Conservation (phyloP, 2,329 filamentous ascomycete species). For the Tothia fuscella region DNA sequence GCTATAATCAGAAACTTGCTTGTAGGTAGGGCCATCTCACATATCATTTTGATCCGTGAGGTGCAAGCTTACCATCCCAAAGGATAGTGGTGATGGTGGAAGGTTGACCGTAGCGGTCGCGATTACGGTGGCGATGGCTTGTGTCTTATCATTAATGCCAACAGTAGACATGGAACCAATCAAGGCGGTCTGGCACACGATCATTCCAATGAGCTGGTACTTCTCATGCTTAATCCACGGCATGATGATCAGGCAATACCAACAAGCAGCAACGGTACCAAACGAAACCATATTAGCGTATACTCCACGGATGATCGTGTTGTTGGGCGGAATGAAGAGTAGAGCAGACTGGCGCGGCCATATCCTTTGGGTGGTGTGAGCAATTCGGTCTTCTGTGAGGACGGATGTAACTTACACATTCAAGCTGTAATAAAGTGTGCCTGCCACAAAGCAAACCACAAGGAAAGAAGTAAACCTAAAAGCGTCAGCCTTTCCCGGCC, state of each 20-base stretch:
- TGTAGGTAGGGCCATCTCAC: slow-evolving; percentile 11
- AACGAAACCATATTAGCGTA: slow-evolving; percentile 18
- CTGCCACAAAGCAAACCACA: slow-evolving; percentile 16
- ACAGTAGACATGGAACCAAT: slow-evolving; percentile 26
- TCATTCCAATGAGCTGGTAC: slow-evolving; percentile 26
- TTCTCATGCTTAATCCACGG: slow-evolving; percentile 24
- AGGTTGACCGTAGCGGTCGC: slow-evolving; percentile 14
- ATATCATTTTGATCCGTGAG: slow-evolving; percentile 26
- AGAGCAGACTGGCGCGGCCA: slow-evolving; percentile 18
- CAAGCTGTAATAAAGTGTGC: slow-evolving; percentile 20
- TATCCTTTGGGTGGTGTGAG: slow-evolving; percentile 3
- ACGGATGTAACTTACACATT: slow-evolving; percentile 12
- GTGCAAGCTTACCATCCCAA: slow-evolving; percentile 26
- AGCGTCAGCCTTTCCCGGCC: background rate
- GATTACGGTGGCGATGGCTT: slow-evolving; percentile 24
- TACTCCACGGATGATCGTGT: slow-evolving; percentile 18
- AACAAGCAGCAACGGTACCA: background rate
- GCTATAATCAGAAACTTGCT: background rate
- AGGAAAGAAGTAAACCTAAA: slow-evolving; percentile 15
- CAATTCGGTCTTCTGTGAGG: background rate
- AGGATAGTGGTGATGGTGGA: slow-evolving; percentile 20
- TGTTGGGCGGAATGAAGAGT: slow-evolving; percentile 14
- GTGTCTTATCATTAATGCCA: slow-evolving; percentile 20
- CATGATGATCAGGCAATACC: slow-evolving; percentile 15
- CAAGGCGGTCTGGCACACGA: slow-evolving; percentile 23